phyloP scores from a whole-genome alignment of 108 stramenopile species.

The Fragilaria crotonensis region DNA sequence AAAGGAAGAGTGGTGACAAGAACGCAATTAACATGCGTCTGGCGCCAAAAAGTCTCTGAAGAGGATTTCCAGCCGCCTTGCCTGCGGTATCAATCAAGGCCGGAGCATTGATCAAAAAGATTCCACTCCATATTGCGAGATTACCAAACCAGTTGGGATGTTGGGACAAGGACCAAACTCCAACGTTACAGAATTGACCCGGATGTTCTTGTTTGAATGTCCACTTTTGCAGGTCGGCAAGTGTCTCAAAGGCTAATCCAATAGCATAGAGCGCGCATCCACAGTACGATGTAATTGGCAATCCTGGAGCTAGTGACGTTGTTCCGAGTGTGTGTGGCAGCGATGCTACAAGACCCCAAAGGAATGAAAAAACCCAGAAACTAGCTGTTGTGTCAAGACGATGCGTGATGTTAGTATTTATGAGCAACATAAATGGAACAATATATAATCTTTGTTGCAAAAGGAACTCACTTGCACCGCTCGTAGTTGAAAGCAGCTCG shows the following conservation, averaged over 20 bases:
- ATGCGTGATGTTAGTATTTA: too few species aligned
- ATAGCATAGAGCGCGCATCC: constrained; percentile 34
- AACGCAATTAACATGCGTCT: constrained; percentile 32
- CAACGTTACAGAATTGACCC: constrained; percentile 60
- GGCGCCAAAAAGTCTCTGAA: constrained; percentile 19
- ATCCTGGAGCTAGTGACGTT: constrained; percentile 14
- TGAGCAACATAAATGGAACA: too few species aligned
- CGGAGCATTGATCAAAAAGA: constrained; percentile 61
- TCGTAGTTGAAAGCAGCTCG: constrained; percentile 29
- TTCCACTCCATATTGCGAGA: constrained; percentile 62
- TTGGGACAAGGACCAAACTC: constrained; percentile 69
- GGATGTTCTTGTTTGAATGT: constrained; percentile 51
- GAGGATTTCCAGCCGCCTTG: constrained; percentile 3
- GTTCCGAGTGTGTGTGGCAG: constrained; percentile 68
- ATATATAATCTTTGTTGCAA: not conserved
- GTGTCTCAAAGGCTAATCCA: constrained; percentile 51
- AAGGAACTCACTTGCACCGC: constrained; percentile 25
- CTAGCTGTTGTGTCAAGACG: constrained; percentile 24
- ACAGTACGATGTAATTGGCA: constrained; percentile 5
- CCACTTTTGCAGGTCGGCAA: constrained; percentile 77
- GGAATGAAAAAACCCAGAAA: constrained; percentile 65
- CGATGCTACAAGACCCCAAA: constrained; percentile 61
- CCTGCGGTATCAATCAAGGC: constrained; percentile 26
- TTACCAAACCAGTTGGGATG: constrained; percentile 85
- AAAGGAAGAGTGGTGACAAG: constrained; percentile 54